Evolutionary conservation across 257 asterid genomes (phyloP), one percentile per base, ranked within the genome.

Genomic region (Eustoma russellianum): DNA sequence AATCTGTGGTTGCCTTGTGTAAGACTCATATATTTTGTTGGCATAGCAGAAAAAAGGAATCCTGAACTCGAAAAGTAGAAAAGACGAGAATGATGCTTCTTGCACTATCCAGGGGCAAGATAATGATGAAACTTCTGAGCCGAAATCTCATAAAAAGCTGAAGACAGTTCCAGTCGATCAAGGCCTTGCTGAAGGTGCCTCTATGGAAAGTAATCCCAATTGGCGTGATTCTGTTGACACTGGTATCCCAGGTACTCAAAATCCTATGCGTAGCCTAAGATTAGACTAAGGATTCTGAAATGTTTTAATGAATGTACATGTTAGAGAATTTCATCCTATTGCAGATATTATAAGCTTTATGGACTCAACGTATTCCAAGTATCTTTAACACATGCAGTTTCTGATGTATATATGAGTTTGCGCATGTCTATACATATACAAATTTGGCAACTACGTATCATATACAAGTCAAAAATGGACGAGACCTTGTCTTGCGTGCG

Each of bases 11-110:
- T 38, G 9, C 9, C 43, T 7, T 38, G 7, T 10, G 7, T 38
- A 38, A 38, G 11, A 38, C 43, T 38, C 43, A 54, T 65, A 35
- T 52, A 48, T 54, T 57, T 9, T 18, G 17, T 63, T 63, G 50
- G 43, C 57, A 56, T 62, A 67, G 58, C 83, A 87, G 96, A 56
- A 41, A 34, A 77, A 75, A 70, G 94, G 89, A 69, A 82, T 90
- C 53, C 72, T 64, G 59, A 64, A 71, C 57, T 72, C 80, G 41
- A 82, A 80, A 73, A 70, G 66, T 54, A 64, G 57, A 41, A 78
- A 77, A 41, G 71, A 24, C 7, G 83, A 63, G 44, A 16, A 30
- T 44, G 73, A 59, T 18, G 28, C 7, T 33, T 28, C 46, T 38
- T 45, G 41, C 18, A 46, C 51, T 13, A 18, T 38, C 41, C 34